A percentile compares a stretch with the other conserved stretches of the same genome.
Conservation (phyloP, 2,329 filamentous ascomycete genomes). For the Diaporthe batatas region DNA sequence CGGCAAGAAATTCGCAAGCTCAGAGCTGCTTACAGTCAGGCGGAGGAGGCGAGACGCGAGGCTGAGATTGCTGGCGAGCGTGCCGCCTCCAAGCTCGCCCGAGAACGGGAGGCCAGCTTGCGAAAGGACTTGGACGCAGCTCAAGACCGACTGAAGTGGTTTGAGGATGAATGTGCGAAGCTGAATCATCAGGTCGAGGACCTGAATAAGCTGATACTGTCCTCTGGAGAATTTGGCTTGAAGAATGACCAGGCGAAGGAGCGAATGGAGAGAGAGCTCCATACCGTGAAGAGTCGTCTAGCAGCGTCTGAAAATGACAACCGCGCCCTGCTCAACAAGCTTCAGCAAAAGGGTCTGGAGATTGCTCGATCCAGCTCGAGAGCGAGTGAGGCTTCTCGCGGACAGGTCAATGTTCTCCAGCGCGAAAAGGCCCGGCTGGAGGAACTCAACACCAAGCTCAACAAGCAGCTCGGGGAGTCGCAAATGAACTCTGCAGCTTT, state of each 20-base stretch:
- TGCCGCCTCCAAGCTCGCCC: constrained; percentile 80
- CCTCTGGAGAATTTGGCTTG: constrained; percentile 89
- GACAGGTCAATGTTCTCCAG: constrained; percentile 81
- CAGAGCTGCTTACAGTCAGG: constrained; percentile 84
- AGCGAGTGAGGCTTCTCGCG: constrained; percentile 85
- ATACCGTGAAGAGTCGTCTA: constrained; percentile 90
- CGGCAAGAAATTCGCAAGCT: constrained; percentile 87
- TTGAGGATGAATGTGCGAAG: constrained; percentile 82
- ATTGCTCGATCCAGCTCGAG: constrained; percentile 91
- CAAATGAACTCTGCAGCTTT: constrained; percentile 86
- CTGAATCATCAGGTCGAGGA: constrained; percentile 86
- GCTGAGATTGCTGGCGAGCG: constrained; percentile 86
- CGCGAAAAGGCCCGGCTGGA: constrained; percentile 86
- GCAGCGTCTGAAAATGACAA: constrained; percentile 97
- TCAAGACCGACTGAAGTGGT: constrained; percentile 79
- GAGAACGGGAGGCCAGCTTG: constrained; percentile 83
- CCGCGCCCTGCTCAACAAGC: constrained; percentile 91
- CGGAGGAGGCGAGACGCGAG: constrained; percentile 87
- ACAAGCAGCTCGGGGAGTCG: constrained; percentile 86
- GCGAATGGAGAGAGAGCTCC: constrained; percentile 88
- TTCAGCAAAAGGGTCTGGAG: constrained; percentile 97
- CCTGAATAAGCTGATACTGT: constrained; percentile 87
- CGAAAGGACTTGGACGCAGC: constrained; percentile 85
- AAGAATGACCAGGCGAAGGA: constrained; percentile 96
- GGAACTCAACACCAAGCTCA: constrained; percentile 83